Evolutionary conservation across 1,139 yeast genomes (phyloP).

Genomic region (Sugiyamaella sp.): DNA sequence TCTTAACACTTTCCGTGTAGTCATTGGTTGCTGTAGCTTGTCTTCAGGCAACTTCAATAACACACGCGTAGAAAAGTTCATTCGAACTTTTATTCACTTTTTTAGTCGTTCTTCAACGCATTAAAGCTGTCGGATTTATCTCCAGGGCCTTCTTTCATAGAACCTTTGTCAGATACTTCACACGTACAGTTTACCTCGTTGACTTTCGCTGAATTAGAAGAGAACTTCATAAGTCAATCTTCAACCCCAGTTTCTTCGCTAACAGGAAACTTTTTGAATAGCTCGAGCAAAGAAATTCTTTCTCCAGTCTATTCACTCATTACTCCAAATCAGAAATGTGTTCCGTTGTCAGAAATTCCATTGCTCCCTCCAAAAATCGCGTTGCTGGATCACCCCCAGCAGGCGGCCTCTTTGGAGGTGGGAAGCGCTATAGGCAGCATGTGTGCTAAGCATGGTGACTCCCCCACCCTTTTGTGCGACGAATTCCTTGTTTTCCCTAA

Average conservation of each 20-base stretch:
- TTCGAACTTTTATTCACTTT: background rate
- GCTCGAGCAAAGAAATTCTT: conserved; percentile 11
- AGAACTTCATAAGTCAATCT: background rate
- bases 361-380: background rate
- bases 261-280: conserved; percentile 7
- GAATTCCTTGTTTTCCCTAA: conserved; percentile 16
- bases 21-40: conserved; percentile 11
- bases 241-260: conserved; percentile 10
- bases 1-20: conserved; percentile 4
- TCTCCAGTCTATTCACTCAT: conserved; percentile 10
- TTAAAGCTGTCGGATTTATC: conserved; percentile 28
- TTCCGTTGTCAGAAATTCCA: background rate
- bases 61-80: conserved; percentile 7
- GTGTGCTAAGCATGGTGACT: background rate
- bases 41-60: conserved; percentile 15
- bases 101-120: conserved; percentile 10
- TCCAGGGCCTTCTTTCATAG: conserved; percentile 22
- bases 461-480: conserved; percentile 8
- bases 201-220: conserved; percentile 14
- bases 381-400: background rate
- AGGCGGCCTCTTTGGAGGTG: background rate
- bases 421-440: background rate
- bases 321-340: conserved; percentile 9
- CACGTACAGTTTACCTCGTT: conserved; percentile 14
- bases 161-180: conserved; percentile 25